Base-by-base conservation (phyloP, 2,329 filamentous ascomycete species). In the Colletotrichum endophyticum region DNA sequence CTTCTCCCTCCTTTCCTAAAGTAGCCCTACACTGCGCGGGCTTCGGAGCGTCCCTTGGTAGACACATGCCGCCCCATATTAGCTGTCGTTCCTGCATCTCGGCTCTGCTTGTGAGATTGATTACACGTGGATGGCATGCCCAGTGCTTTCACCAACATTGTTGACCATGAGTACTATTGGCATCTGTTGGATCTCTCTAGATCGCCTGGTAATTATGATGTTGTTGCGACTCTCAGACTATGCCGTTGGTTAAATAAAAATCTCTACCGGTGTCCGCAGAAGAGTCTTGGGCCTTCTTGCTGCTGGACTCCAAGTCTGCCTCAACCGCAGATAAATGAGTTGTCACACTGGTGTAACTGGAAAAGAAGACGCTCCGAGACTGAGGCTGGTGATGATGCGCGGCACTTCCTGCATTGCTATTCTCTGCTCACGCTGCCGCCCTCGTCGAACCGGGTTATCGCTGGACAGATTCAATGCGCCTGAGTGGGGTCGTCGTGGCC, bases 71-170 rank as follows among this genome's bases (percentile, higher is more conserved):
- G 32, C 39, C 39, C 66, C 67, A 74, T 70, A 44, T 56, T 39
- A 70, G 22, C 72, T 74, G 72, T 74, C 72, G 57, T 56, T 71
- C 66, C 59, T 74, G 72, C 67, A 68, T 49, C 6, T 49, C 27
- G 15, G 44, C 59, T 19, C 49, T 22, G 19, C 57, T 53, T 53
- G n/a, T 53, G 44, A 53, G 44, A 53, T 53, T 53, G 11, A 25
- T 22, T 53, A 53, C 44, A 53, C 44, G 44, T 53, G 44, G 44
- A 53, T 53, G 5, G 44, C 44, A 53, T 53, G 44, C 44, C 44
- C n/a, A 53, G 44, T 22, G 44, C n/a, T 53, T 13, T 53, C 44
- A 53, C n/a, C 44, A 53, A 53, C 44, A 53, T 1, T 49, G n/a
- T 22, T 12, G 44, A 13, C 44, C 19, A 49, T 11, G 19, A n/a